Evolutionary conservation across 768 basidiomycete genomes (phyloP), one percentile per base, ranked within the genome.

Genomic region (Crepidotus variabilis): DNA sequence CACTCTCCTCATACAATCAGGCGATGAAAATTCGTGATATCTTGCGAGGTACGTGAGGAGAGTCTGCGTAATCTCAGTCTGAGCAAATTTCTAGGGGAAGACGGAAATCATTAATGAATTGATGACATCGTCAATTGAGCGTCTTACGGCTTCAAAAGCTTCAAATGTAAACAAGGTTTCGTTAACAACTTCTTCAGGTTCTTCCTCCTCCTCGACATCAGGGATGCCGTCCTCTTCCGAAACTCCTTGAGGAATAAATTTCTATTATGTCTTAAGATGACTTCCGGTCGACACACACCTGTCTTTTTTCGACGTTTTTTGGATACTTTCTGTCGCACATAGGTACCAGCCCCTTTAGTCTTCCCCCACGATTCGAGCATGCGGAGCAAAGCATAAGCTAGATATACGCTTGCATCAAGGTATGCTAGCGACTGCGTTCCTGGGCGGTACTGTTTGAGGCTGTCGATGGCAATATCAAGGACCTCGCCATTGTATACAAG

Each of bases 401-500:
- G 79, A 63, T 90, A 77, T 33, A 99, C 80, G 61, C 90, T 87
- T 1, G 94, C 83, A 67, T 94, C 90, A 52, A 98, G 84, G 73
- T 93, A 98, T 7, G 86, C 84, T 50, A 88, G 72, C 1, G 81
- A 82, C 61, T 90, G 88, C 6, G 91, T 87, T 50, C 86, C 93
- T 47, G 88, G 82, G 61, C 87, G 90, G 77, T 94, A 98, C 22
- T 77, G 75, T 49, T 82, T 77, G 50, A 98, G 70, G 54, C 90
- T 87, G 22, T 89, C 87, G 46, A 94, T 75, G 0, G 94, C 83
- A 21, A 94, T 84, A 62, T 98, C 95, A 53, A 98, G 84, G 16
- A 95, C 86, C 60, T 98, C 94, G 33, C 92, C 94, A 63, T 94
- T 94, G 75, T 98, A 98, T 65, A 98, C 88, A 22, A 99, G 76